Evolutionary conservation across 2,329 filamentous ascomycete species (phyloP).

Genomic region (Aspergillus pseudoglaucus): DNA sequence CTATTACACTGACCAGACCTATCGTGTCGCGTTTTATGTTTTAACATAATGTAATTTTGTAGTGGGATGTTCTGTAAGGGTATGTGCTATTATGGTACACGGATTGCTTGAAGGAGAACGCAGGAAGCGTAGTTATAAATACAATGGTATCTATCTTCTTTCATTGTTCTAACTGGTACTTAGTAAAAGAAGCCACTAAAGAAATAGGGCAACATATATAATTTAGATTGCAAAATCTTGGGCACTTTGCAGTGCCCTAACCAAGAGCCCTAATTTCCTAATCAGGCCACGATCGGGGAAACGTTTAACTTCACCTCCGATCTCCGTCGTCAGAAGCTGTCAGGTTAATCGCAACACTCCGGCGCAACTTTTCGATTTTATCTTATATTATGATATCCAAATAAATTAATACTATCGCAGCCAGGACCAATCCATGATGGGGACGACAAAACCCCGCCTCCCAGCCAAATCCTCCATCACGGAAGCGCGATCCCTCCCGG

Average conservation of each 20-base stretch:
- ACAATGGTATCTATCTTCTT: too few relatives aligned
- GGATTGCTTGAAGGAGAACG: too few relatives aligned
- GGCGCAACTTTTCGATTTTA: not conserved
- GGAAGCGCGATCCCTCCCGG: constrained; percentile 46
- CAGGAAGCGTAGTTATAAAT: too few relatives aligned
- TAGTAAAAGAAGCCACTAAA: too few relatives aligned
- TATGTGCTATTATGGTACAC: too few relatives aligned
- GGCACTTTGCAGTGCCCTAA: constrained; percentile 13
- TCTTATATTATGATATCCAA: not conserved
- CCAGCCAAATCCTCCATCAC: constrained; percentile 48
- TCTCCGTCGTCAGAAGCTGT: constrained; percentile 4
- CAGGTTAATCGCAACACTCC: constrained; percentile 1
- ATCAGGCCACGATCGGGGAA: constrained; percentile 9
- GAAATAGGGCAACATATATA: too few relatives aligned
- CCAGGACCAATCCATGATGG: constrained; percentile 16
- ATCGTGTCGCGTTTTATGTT: too few relatives aligned
- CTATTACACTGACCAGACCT: too few relatives aligned
- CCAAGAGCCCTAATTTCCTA: constrained; percentile 17
- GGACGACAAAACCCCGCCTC: constrained; percentile 29
- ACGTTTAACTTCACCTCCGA: constrained; percentile 5
- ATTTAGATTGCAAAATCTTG: too few relatives aligned
- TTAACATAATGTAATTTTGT: too few relatives aligned
- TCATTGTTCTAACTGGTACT: too few relatives aligned
- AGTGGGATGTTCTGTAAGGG: too few relatives aligned
- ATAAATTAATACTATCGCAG: not conserved